These are phyloP conservation scores for Penicillium subrubescens DNA, from an alignment of 495 filamentous ascomycete species.

Conservation along the genomic window DNA sequence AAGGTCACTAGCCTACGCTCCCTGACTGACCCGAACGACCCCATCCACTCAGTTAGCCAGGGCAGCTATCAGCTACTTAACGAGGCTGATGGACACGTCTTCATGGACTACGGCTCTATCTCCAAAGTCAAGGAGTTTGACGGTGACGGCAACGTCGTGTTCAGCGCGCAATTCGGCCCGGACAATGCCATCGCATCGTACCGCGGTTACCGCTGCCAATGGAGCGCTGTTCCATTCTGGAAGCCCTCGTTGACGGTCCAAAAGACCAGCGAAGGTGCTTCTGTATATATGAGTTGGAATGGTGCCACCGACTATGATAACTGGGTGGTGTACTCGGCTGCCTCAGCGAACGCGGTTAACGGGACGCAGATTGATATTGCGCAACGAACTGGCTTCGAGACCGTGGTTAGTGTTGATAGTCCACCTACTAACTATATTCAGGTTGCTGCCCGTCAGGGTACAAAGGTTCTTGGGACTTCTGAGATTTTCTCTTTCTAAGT, in stretches of 20 bases:
- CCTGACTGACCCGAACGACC: conserved; percentile 35
- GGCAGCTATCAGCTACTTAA: conserved; percentile 50
- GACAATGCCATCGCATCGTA: conserved; percentile 44
- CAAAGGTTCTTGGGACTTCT: conserved; percentile 31
- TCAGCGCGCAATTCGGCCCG: conserved; percentile 40
- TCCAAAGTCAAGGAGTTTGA: conserved; percentile 53
- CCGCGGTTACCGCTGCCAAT: conserved; percentile 43
- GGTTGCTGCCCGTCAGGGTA: conserved; percentile 36
- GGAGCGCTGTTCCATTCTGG: conserved; percentile 44
- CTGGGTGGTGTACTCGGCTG: conserved; percentile 35
- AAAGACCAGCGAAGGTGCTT: conserved; percentile 17
- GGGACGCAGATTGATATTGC: conserved; percentile 25
- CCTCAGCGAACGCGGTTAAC: conserved; percentile 23
- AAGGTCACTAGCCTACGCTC: conserved; percentile 39
- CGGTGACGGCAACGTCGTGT: conserved; percentile 31
- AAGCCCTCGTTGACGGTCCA: conserved; percentile 32
- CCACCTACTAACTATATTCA: conserved; percentile 31
- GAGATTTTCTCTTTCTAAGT: conserved; percentile 24
- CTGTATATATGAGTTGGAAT: conserved; percentile 45
- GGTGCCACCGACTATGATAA: conserved; percentile 46
- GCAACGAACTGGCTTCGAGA: conserved; percentile 41
- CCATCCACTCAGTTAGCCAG: conserved; percentile 47
- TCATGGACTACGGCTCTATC: conserved; percentile 53
- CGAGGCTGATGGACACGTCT: conserved; percentile 38
- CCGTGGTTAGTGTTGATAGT: conserved; percentile 23